phyloP scores from a whole-genome alignment of 2,329 filamentous ascomycete genomes.

The Nannizziopsis barbatae region DNA sequence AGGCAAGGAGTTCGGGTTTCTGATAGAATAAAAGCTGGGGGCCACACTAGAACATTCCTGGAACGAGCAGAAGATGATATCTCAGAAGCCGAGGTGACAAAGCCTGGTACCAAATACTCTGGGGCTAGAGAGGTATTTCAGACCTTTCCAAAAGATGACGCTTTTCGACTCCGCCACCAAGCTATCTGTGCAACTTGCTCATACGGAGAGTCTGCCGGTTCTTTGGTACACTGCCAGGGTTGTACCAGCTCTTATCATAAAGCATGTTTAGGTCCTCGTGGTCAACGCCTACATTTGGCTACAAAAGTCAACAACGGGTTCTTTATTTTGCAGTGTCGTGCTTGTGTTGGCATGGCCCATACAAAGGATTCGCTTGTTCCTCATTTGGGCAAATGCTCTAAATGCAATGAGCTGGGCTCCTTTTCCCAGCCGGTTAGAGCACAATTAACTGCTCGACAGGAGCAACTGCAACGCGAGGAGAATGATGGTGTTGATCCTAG shows the following conservation, averaged over 20 bases:
- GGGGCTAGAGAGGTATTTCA: constrained; percentile 63
- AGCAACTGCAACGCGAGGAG: constrained; percentile 69
- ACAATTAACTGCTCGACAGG: constrained; percentile 62
- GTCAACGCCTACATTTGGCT: constrained; percentile 68
- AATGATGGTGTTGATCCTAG: constrained; percentile 72
- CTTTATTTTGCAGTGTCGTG: constrained; percentile 83
- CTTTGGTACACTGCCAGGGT: constrained; percentile 78
- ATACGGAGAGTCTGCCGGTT: constrained; percentile 48
- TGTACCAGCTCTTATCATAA: constrained; percentile 79
- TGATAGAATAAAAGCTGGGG: constrained; percentile 5
- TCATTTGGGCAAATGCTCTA: constrained; percentile 58
- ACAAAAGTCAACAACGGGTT: constrained; percentile 68
- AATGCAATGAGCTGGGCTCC: constrained; percentile 53
- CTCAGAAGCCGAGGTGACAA: constrained; percentile 18
- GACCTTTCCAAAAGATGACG: constrained; percentile 47
- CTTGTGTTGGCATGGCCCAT: constrained; percentile 59
- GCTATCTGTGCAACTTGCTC: constrained; percentile 62
- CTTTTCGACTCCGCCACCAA: constrained; percentile 61
- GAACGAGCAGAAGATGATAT: constrained; percentile 42
- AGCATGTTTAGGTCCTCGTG: constrained; percentile 63
- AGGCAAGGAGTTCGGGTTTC: constrained; percentile 12
- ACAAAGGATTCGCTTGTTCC: constrained; percentile 62
- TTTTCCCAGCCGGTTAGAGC: constrained; percentile 66
- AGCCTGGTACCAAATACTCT: constrained; percentile 13
- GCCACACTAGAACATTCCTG: constrained; percentile 31